Evolutionary conservation across 2,329 filamentous ascomycete species (phyloP), one percentile per base, ranked within the genome.

Genomic region (Pseudocercospora ulei): DNA sequence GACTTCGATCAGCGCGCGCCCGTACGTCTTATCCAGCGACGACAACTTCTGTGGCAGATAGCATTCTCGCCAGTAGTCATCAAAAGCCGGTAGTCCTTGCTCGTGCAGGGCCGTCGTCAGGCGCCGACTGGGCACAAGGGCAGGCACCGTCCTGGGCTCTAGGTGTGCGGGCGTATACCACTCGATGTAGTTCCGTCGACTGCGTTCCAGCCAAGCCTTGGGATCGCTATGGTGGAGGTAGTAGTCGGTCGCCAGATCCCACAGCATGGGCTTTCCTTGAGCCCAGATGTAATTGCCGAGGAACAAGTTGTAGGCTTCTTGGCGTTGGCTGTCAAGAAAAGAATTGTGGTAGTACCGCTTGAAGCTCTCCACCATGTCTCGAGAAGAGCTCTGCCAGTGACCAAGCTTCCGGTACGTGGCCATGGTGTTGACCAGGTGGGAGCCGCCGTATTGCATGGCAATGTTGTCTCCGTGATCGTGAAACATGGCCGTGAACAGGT

Each of bases 331-430:
- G 60, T 98, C 90, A 5, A 98, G 73, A 59, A 98, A 98, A 0
- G 88, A 93, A 57, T 98, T 98, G 65, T 96, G 94, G 62, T 98
- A 98, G 61, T 96, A 98, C 17, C 90, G 76, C 62, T 96, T 98
- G 68, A 98, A 95, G 60, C 85, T 94, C 64, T 98, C 90, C 13
- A 98, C 87, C 88, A 98, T 96, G 61, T 98, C 90, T 50, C 90
- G 75, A 2, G 88, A 95, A 60, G 94, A 86, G 53, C 85, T 94
- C 14, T 86, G 93, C 90, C 90, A 98, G 60, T 96, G 88, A 51
- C 96, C 96, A 60, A 95, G 93, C 64, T 96, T 96, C 41, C 90
- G 82, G 61, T 98, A 98, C 3, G 90, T 98, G 50, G 93, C 87
- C 87, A 98, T 96, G 0, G 90, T 98, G 59, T 98, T 98, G 53